phyloP scores from a whole-genome alignment of 78 protist genomes.

The Dictyostelium purpureum region DNA sequence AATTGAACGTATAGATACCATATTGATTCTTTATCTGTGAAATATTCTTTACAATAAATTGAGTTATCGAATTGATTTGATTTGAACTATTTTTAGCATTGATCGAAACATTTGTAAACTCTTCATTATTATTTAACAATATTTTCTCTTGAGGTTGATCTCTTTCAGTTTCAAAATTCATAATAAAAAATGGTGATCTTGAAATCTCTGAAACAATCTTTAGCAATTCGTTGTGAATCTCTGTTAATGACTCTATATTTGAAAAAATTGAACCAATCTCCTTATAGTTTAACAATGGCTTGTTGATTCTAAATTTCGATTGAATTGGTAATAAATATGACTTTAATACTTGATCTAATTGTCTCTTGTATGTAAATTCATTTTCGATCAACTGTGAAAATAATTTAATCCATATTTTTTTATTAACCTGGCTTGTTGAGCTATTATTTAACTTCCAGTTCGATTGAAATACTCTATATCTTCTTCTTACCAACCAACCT shows the following conservation, averaged over 20 bases:
- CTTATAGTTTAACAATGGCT: conserved; percentile 54
- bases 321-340: conserved; percentile 46
- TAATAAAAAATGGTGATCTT: background rate
- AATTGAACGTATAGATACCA: conserved; percentile 65
- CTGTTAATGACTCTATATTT: conserved; percentile 46
- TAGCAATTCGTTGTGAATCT: conserved; percentile 6
- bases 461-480: conserved; percentile 5
- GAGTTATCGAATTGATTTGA: conserved; percentile 32
- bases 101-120: background rate
- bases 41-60: conserved; percentile 32
- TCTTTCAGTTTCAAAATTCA: background rate
- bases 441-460: conserved; percentile 26
- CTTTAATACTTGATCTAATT: conserved; percentile 32
- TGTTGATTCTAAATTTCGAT: conserved; percentile 69
- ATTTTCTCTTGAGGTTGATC: too few species aligned
- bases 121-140: background rate
- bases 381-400: background rate
- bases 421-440: background rate
- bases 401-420: conserved; percentile 20
- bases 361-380: conserved; percentile 23
- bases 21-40: conserved; percentile 33
- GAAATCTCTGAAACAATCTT: background rate
- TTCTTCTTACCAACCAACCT: conserved; percentile 21
- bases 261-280: conserved; percentile 65
- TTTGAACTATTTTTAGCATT: background rate